Base-by-base conservation (phyloP, 1,284 basidiomycete genomes). In the Hemileia vastatrix region DNA sequence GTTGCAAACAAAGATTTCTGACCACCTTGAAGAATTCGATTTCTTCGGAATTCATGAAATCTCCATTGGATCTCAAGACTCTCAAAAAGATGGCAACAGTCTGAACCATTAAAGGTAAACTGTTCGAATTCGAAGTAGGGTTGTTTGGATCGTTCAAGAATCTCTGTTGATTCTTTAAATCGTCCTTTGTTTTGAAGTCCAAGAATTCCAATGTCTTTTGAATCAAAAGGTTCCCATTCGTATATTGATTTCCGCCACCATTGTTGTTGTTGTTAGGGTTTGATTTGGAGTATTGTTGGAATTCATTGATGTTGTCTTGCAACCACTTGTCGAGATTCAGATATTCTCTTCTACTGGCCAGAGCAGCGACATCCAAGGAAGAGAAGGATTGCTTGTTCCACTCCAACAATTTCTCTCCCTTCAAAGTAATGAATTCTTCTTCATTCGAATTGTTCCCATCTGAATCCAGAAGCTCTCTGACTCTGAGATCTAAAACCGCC, bases 311-410 rank as follows among this genome's bases (percentile, higher is more conserved):
- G 70, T 89, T 87, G 75, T 92, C 88, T 40, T 88, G 84, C 4
- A 98, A 81, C 92, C 92, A 98, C 76, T 93, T 90, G 77, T 96
- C 93, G 54, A 98, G 81, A 71, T 96, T 91, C 70, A 98, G 81
- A 72, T 91, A 90, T 74, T 97, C 94, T 69, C 91, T 81, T 51
- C 91, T 86, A 45, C 90, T 91, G 1, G 93, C 93, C 24, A 96
- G 79, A 3, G 92, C 86, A 15, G 95, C 95, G 44, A 96, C 86
- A 73, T 99, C 95, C 54, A 94, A 83, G 11, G 87, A 86, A 50
- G 67, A 63, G 71, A 94, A 90, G 21, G 84, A n/a, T n/a, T n/a
- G n/a, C n/a, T n/a, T n/a, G n/a, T n/a, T n/a, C n/a, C n/a, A n/a
- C 36, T 40, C 36, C 36, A 11, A 11, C 36, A 40, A 40, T 40